Base-by-base conservation (phyloP, 2,329 filamentous ascomycete species). In the Zasmidium citrigriseum region DNA sequence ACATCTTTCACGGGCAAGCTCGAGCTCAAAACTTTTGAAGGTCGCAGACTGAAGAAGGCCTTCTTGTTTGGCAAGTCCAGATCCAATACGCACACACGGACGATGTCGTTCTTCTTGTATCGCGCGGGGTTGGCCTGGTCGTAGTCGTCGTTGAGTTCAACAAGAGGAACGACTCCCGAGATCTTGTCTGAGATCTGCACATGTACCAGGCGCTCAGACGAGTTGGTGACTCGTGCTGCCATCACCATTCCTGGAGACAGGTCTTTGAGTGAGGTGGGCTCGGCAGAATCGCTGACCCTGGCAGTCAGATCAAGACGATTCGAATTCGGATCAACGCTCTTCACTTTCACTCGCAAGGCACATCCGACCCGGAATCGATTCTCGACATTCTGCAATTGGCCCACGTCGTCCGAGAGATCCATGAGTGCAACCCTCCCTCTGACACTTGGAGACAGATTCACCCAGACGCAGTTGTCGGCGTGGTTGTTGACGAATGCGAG, bases 401-500 rank as follows among this genome's bases (percentile, higher is more conserved):
- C 89, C 48, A 96, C 78, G 72, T 98, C 92, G 68, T 96, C 90
- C 0, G 91, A 92, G 9, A 95, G 85, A 70, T 98, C 93, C 73
- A 95, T 86, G 61, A 89, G 83, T 54, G 86, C 86, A 56, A 99
- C 85, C 52, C 92, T 86, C 56, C 95, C 95, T 59, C 93, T 88
- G 16, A 99, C 87, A 53, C 89, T 91, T 5, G 95, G 92, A 1
- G 93, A 91, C 21, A 99, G 77, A 70, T 92, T 97, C 47, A 96
- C 89, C 93, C 95, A 98, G 21, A 96, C 81, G 70, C 85, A 90
- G 64, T 90, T 87, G 24, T 90, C 83, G 21, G 84, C 84, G 61
- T 93, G 82, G 70, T 97, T 98, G 80, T 98, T 99, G 71, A 99
- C 86, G 70, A 93, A 98, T 1, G 89, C 93, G 52, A 96, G 75